These are phyloP conservation scores for Camptophora hylomeconis DNA, from an alignment of 2,329 filamentous ascomycete species.

Conservation along the genomic window DNA sequence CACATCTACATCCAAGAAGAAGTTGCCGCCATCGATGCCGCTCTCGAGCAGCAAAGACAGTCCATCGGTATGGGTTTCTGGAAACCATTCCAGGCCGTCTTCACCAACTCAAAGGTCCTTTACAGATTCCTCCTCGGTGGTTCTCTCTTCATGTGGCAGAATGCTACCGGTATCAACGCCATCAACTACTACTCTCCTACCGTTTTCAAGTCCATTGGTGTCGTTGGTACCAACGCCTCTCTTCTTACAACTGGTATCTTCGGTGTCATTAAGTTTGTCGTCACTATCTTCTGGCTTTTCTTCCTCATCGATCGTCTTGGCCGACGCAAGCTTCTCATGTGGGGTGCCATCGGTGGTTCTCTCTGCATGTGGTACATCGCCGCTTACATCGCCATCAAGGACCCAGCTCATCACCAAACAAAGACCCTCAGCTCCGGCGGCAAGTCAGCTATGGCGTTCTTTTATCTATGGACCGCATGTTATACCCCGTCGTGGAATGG, in stretches of 20 bases:
- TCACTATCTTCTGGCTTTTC: conserved; percentile 58
- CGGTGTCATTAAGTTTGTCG: conserved; percentile 59
- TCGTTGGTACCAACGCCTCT: conserved; percentile 44
- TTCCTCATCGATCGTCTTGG: conserved; percentile 54
- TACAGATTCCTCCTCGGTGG: conserved; percentile 63
- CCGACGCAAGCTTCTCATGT: conserved; percentile 50
- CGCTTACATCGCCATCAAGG: conserved; percentile 43
- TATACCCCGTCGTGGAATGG: conserved; percentile 64
- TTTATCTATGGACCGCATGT: conserved; percentile 61
- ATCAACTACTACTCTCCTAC: conserved; percentile 65
- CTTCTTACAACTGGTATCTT: conserved; percentile 63
- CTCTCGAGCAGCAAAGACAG: conserved; percentile 50
- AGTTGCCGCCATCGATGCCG: conserved; percentile 55
- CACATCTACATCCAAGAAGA: conserved; percentile 60
- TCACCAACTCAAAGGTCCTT: conserved; percentile 44
- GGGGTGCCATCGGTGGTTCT: conserved; percentile 50
- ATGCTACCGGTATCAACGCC: conserved; percentile 56
- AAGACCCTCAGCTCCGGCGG: conserved; percentile 33
- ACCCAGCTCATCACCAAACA: conserved; percentile 24
- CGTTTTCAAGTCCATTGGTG: conserved; percentile 53
- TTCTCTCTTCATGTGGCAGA: conserved; percentile 68
- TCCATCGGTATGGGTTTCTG: conserved; percentile 61
- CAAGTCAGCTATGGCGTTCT: conserved; percentile 51
- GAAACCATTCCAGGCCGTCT: conserved; percentile 51
- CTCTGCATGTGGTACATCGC: conserved; percentile 54